phyloP scores from a whole-genome alignment of 108 stramenopile genomes.

The Nitzschia palea region DNA sequence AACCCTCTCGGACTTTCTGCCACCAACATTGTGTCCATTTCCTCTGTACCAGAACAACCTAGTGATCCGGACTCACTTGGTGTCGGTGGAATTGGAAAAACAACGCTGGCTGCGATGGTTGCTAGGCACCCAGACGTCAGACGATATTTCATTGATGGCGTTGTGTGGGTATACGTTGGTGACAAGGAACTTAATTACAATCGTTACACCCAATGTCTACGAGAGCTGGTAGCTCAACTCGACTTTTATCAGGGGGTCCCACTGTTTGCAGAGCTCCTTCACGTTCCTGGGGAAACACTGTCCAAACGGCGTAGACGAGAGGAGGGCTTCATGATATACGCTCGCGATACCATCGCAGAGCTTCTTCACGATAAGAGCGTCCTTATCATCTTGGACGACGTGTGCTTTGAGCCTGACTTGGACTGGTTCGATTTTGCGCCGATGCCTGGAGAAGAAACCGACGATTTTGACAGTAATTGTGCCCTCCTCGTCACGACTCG shows the following conservation, averaged over 20 bases:
- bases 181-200: constrained; percentile 49
- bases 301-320: constrained; percentile 54
- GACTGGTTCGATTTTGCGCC: constrained; percentile 75
- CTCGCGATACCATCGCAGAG: constrained; percentile 60
- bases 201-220: constrained; percentile 52
- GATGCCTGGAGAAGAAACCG: constrained; percentile 35
- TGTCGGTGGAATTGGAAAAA: constrained; percentile 68
- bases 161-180: constrained; percentile 68
- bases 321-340: constrained; percentile 73
- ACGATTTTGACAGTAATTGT: constrained; percentile 39
- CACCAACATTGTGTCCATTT: constrained; percentile 50
- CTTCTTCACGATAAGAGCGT: constrained; percentile 52
- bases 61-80: constrained; percentile 44
- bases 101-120: constrained; percentile 74
- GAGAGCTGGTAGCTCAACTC: constrained; percentile 47
- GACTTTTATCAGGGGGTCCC: constrained; percentile 46
- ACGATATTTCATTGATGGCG: constrained; percentile 56
- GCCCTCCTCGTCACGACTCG: constrained; percentile 64
- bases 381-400: constrained; percentile 71
- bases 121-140: constrained; percentile 61
- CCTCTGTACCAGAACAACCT: constrained; percentile 43
- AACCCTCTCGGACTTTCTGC: constrained; percentile 44
- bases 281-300: constrained; percentile 54
- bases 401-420: constrained; percentile 63
- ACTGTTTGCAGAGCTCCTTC: constrained; percentile 55